Conservation (phyloP, 495 filamentous ascomycete genomes). For the Penicillium paxilli region DNA sequence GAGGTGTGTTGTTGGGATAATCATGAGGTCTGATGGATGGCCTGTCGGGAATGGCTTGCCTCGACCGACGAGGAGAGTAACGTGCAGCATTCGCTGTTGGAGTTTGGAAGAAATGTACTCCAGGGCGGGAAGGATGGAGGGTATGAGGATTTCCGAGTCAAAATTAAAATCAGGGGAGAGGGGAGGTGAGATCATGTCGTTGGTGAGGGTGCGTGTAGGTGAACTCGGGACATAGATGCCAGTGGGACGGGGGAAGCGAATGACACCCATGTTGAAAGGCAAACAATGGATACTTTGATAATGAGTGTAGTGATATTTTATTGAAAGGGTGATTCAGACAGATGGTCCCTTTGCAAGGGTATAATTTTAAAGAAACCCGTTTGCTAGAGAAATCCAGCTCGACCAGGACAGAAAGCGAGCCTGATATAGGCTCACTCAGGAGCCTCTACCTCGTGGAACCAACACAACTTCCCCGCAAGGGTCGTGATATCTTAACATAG, state of each 20-base stretch:
- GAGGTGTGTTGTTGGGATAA: constrained; percentile 46
- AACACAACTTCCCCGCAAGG: constrained; percentile 20
- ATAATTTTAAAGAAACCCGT: not conserved
- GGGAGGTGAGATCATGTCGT: constrained; percentile 46
- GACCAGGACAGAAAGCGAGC: not conserved
- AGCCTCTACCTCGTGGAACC: not conserved
- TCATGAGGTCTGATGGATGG: constrained; percentile 41
- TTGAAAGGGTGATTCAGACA: not conserved
- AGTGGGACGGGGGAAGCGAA: constrained; percentile 43
- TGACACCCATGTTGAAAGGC: constrained; percentile 39
- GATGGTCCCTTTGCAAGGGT: not conserved
- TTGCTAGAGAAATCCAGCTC: not conserved
- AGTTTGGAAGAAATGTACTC: constrained; percentile 51
- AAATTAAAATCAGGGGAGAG: constrained; percentile 45
- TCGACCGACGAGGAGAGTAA: constrained; percentile 49
- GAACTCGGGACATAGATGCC: constrained; percentile 43
- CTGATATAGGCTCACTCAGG: constrained; percentile 18
- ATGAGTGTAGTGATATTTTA: not conserved
- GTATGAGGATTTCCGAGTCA: constrained; percentile 41
- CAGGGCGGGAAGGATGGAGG: constrained; percentile 45
- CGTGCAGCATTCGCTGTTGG: constrained; percentile 44
- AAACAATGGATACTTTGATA: too few species aligned
- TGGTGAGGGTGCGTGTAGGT: constrained; percentile 36
- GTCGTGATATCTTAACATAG: constrained; percentile 10
- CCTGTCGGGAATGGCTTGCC: constrained; percentile 47